Percentiles rank a stretch among this genome's conserved stretches.
Conservation (phyloP, 257 asterid species). For the Penstemon eatonii region DNA sequence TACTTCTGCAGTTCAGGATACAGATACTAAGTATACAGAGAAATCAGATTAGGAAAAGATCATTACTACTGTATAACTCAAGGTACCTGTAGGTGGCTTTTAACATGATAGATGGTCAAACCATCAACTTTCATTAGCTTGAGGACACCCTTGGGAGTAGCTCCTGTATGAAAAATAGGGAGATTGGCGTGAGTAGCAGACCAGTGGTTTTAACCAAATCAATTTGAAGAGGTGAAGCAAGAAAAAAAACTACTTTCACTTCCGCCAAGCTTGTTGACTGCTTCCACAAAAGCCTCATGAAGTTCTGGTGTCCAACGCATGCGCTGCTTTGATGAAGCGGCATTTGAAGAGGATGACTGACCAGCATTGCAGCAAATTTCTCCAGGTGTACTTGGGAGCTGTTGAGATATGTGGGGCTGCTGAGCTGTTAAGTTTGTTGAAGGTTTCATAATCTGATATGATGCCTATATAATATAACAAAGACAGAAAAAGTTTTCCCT, state of each 20-base stretch:
- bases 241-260: slow-evolving; percentile 64
- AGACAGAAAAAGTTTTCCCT: slow-evolving; percentile 5
- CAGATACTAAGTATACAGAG: slow-evolving; percentile 26
- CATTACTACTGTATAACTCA: slow-evolving; percentile 6
- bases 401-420: slow-evolving; percentile 45
- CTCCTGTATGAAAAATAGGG: slow-evolving; percentile 49
- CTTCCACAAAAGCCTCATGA: slow-evolving; percentile 85
- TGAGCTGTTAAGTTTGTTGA: slow-evolving; percentile 41
- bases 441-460: slow-evolving; percentile 40
- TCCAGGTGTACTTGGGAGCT: slow-evolving; percentile 42
- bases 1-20: slow-evolving; percentile 67
- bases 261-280: slow-evolving; percentile 91
- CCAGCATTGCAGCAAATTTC: slow-evolving; percentile 45
- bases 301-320: slow-evolving; percentile 97
- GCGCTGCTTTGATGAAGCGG: slow-evolving; percentile 72
- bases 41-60: slow-evolving; percentile 17
- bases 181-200: slow-evolving; percentile 14
- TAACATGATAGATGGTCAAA: slow-evolving; percentile 49
- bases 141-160: slow-evolving; percentile 57
- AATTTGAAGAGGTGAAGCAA: slow-evolving; percentile 23
- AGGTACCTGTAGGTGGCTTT: slow-evolving; percentile 68
- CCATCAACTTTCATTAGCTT: slow-evolving; percentile 53
- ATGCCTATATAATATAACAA: slow-evolving; percentile 29
- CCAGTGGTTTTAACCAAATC: slow-evolving; percentile 19
- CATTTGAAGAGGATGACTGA: slow-evolving; percentile 50